Base-by-base conservation (phyloP, 306 rosid genomes). In the Quercus variabilis region DNA sequence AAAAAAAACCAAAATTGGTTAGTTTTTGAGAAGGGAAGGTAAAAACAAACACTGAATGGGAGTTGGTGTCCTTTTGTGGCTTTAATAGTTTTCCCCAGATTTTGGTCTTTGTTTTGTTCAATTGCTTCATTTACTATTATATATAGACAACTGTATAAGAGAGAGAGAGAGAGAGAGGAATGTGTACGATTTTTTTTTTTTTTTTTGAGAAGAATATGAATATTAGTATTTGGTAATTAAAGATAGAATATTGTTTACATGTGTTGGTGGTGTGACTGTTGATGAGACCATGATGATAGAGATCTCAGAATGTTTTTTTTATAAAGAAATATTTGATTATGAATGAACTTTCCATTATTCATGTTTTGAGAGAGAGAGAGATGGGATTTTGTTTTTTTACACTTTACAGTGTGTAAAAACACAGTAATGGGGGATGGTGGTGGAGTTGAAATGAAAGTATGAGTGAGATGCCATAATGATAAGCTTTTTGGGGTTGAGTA, bases 281-380 rank as follows among this genome's bases (percentile, higher is more conserved):
- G 73, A 67, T 76, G 82, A 82, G 83, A 83, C 74, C 74, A 84
- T 78, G 85, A 84, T 78, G 85, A 71, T 65, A 51, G 71, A 74
- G 81, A 88, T 75, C 81, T 82, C 46, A 81, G 12, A 13, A 63
- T 57, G 74, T 49, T 56, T 52, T 49, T 49, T 52, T 64, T 49
- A 11, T 55, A 62, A 41, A 20, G 14, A 33, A 69, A 55, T n/a
- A 19, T 46, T 21, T 25, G 62, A 79, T 28, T 75, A 17, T 2
- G 62, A 55, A 64, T 71, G 63, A 57, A 74, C 75, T 30, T 62
- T 52, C 71, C 83, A 76, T 72, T 74, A 19, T 74, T 81, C 43
- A 65, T 56, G 41, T 6, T 9, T 62, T 30, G 12, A 19, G 13
- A 6, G 51, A 76, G 15, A 60, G 41, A 30, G 71, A 69, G 33